Percentiles rank a stretch among this genome's conserved stretches.
These are phyloP conservation scores for Wickerhamomyces alni DNA, from an alignment of 805 yeast genomes.

Conservation along the genomic window DNA sequence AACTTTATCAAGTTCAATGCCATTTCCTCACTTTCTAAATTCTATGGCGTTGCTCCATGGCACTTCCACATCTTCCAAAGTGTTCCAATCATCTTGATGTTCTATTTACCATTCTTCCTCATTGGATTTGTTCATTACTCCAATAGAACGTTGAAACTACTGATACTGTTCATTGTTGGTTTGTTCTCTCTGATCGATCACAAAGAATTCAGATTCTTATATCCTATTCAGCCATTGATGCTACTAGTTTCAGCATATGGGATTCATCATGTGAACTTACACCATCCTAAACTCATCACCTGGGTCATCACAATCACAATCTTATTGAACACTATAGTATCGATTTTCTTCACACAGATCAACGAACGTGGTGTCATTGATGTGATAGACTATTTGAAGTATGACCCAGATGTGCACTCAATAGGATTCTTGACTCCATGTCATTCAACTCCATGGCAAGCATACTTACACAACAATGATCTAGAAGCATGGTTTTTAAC, in stretches of 20 bases:
- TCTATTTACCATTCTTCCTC: constrained; percentile 57
- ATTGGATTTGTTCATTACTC: constrained; percentile 31
- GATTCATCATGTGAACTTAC: constrained; percentile 17
- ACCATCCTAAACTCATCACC: constrained; percentile 13
- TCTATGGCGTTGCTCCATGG: constrained; percentile 83
- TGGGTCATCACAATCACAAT: constrained; percentile 18
- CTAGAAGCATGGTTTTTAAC: constrained; percentile 67
- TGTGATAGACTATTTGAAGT: constrained; percentile 49
- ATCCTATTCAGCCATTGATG: constrained; percentile 75
- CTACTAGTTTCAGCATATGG: constrained; percentile 42
- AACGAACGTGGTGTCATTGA: constrained; percentile 87
- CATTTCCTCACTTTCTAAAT: constrained; percentile 63
- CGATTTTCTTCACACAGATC: constrained; percentile 49
- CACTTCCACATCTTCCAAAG: constrained; percentile 83
- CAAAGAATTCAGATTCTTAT: constrained; percentile 87
- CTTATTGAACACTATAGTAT: constrained; percentile 35
- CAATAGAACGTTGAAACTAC: constrained; percentile 21
- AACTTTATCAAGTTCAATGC: constrained; percentile 76
- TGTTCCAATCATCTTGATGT: constrained; percentile 67
- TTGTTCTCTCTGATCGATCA: constrained; percentile 67
- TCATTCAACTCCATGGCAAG: constrained; percentile 95
- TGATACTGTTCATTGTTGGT: constrained; percentile 38
- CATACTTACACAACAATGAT: constrained; percentile 61
- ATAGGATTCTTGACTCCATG: constrained; percentile 91
- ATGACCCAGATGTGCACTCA: constrained; percentile 34